phyloP scores from a whole-genome alignment of 202 grass and related monocot species.

The Dendrocalamus latiflorus region DNA sequence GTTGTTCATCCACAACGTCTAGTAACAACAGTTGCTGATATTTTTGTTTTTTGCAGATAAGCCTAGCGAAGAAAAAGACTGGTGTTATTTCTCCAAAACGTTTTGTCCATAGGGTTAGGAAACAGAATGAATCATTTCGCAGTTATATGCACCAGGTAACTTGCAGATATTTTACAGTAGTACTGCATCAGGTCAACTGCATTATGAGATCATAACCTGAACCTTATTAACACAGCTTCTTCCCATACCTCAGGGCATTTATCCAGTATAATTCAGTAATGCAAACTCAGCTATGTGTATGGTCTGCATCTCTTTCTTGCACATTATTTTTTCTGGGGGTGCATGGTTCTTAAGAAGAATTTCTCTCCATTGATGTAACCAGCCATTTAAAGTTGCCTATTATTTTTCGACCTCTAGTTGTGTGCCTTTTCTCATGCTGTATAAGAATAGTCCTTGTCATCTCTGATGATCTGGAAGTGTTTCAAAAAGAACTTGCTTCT shows the following conservation, averaged over 20 bases:
- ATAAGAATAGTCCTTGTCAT: background rate
- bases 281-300: constrained; percentile 9
- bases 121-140: constrained; percentile 86
- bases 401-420: background rate
- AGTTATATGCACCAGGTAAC: constrained; percentile 84
- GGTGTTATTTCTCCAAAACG: constrained; percentile 78
- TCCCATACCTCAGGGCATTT: too few relatives aligned
- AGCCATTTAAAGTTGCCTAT: background rate
- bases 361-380: background rate
- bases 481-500: background rate
- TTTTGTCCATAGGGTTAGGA: constrained; percentile 78
- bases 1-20: background rate
- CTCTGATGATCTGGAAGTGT: background rate
- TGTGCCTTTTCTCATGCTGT: background rate
- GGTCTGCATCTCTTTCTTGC: background rate
- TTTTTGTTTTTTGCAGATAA: constrained; percentile 67
- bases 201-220: constrained; percentile 6
- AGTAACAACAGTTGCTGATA: background rate
- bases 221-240: constrained; percentile 8
- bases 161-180: too few relatives aligned
- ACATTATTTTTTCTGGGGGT: too few relatives aligned
- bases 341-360: too few relatives aligned
- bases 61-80: constrained; percentile 77
- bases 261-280: constrained; percentile 7
- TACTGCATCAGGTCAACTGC: background rate